phyloP scores from a whole-genome alignment of 176 grass and related monocot genomes.

The Zoysia pacifica region DNA sequence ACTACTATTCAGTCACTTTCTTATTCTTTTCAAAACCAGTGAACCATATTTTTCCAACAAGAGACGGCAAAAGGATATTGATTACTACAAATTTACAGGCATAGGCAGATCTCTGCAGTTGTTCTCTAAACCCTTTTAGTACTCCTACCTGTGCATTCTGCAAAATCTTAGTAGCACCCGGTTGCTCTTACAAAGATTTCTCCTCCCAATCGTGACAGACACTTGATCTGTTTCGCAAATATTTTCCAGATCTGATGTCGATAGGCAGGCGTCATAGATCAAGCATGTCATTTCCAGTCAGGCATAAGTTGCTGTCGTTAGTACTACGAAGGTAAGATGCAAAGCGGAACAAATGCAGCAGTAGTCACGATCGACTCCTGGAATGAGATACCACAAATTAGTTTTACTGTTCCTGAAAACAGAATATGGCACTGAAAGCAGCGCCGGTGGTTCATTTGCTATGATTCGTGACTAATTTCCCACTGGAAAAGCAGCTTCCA shows the following conservation, averaged over 20 bases:
- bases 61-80: too few relatives aligned
- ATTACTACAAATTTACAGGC: too few relatives aligned
- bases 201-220: neutral
- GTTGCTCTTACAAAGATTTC: constrained; percentile 14
- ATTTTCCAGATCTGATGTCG: constrained; percentile 29
- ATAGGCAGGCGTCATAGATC: neutral
- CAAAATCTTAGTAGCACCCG: neutral
- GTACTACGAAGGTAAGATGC: constrained; percentile 26
- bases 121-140: too few relatives aligned
- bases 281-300: neutral
- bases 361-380: constrained; percentile 68
- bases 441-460: constrained; percentile 4
- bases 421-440: constrained; percentile 15
- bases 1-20: neutral
- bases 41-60: too few relatives aligned
- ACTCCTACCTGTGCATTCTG: neutral
- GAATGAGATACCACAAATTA: constrained; percentile 39
- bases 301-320: constrained; percentile 30
- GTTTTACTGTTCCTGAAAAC: constrained; percentile 17
- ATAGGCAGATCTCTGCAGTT: neutral
- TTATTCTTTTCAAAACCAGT: neutral
- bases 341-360: constrained; percentile 50
- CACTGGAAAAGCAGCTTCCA: constrained; percentile 28
- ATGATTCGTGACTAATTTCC: constrained; percentile 15
- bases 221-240: constrained; percentile 3